phyloP scores from a whole-genome alignment of 495 filamentous ascomycete genomes.

The Neurospora africana region DNA sequence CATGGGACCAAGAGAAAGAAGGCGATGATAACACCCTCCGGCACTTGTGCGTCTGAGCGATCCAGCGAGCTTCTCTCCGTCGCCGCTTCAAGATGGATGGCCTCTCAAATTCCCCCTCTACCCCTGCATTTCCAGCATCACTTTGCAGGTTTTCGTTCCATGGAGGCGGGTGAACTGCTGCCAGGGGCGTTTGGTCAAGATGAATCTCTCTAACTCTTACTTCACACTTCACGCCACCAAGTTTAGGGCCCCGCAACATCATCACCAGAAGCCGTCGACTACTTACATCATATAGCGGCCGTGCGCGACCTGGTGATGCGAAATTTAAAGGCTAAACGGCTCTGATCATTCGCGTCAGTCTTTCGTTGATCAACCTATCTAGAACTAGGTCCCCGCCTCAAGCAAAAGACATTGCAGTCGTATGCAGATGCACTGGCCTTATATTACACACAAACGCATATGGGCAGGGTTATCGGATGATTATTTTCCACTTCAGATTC shows the following conservation, averaged over 20 bases:
- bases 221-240: background rate
- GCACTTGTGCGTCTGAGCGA: background rate
- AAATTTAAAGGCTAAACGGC: background rate
- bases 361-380: background rate
- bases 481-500: background rate
- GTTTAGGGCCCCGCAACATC: background rate
- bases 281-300: background rate
- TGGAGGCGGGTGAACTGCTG: background rate
- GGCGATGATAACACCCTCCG: background rate
- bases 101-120: background rate
- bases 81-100: background rate
- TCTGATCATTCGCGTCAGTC: background rate
- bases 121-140: background rate
- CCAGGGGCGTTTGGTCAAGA: background rate
- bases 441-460: background rate
- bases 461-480: background rate
- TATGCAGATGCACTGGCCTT: background rate
- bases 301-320: background rate
- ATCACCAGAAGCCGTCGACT: background rate
- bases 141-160: background rate
- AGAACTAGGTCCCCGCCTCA: background rate
- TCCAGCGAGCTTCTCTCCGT: background rate
- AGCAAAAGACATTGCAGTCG: background rate
- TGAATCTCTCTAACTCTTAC: background rate
- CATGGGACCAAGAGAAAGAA: background rate